Percentiles rank a stretch among this genome's conserved stretches.
Evolutionary conservation across 163 green algal species (phyloP).

Genomic region (Trebouxia gelatinosa): DNA sequence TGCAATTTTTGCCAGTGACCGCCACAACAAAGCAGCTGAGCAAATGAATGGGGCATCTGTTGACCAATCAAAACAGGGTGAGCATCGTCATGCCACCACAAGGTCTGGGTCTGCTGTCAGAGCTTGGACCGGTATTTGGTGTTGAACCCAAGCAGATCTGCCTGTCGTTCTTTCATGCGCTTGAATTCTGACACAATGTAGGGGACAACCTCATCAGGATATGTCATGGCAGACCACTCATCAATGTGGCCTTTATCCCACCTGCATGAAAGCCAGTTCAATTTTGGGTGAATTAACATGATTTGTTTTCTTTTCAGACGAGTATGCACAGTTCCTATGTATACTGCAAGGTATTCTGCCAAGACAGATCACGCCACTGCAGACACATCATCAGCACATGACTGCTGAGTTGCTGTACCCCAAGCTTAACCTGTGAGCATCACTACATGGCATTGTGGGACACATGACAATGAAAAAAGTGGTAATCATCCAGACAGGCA

Average conservation of each 20-base stretch:
- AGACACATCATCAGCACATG: background rate
- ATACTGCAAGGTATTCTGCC: background rate
- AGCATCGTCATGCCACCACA: too few relatives aligned
- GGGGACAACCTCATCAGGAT: slow-evolving; percentile 57
- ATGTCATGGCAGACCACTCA: slow-evolving; percentile 61
- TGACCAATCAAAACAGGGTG: too few relatives aligned
- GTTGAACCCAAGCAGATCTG: slow-evolving; percentile 58
- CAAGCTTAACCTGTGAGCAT: too few relatives aligned
- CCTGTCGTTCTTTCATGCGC: slow-evolving; percentile 61
- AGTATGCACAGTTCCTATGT: background rate
- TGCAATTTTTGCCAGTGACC: too few relatives aligned
- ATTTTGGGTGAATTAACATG: background rate
- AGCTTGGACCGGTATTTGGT: slow-evolving; percentile 30
- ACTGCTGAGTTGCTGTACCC: too few relatives aligned
- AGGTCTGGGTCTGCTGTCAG: too few relatives aligned
- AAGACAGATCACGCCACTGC: background rate
- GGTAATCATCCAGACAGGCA: background rate
- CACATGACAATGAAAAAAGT: background rate
- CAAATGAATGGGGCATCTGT: too few relatives aligned
- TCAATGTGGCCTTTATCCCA: slow-evolving; percentile 66
- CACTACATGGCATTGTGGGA: too few relatives aligned
- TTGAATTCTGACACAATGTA: slow-evolving; percentile 50
- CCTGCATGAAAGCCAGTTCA: slow-evolving; percentile 31
- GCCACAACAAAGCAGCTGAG: too few relatives aligned
- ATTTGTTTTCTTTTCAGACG: background rate